These are phyloP conservation scores for Saccharomycopsis schoenii DNA, from an alignment of 805 yeast genomes.

Conservation along the genomic window DNA sequence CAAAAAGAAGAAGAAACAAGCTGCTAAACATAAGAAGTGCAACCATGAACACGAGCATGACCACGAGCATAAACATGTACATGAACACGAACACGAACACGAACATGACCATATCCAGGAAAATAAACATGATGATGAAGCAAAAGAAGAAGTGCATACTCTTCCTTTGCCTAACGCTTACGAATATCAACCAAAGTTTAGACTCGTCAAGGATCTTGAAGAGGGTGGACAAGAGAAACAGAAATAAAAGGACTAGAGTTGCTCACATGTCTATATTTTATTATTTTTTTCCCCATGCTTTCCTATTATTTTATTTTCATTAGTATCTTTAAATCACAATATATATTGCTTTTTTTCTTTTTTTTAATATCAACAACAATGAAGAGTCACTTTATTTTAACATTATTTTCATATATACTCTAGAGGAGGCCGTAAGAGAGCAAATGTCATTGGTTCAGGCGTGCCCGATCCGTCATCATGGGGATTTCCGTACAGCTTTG, in stretches of 20 bases:
- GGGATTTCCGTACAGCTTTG: no score
- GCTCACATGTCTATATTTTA: not conserved
- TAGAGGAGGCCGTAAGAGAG: no score
- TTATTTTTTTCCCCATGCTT: not conserved
- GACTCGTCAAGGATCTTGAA: constrained; percentile 4
- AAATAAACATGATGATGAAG: constrained; percentile 18
- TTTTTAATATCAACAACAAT: no score
- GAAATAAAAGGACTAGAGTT: not conserved
- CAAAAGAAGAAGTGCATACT: constrained; percentile 26
- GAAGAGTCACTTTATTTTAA: no score
- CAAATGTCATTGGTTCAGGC: no score
- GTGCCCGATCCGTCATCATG: no score
- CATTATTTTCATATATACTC: no score
- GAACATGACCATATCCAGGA: constrained; percentile 22
- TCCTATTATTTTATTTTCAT: not conserved
- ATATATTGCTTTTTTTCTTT: not conserved
- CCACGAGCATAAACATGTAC: not conserved
- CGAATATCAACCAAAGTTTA: constrained; percentile 71
- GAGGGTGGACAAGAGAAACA: not conserved
- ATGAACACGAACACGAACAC: constrained; percentile 23
- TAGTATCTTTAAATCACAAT: not conserved
- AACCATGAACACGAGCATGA: not conserved
- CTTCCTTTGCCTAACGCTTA: constrained; percentile 68
- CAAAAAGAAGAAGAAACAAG: not conserved
- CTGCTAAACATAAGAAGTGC: not conserved